Evolutionary conservation across 768 basidiomycete species (phyloP), one percentile per base, ranked within the genome.

Genomic region (Hortiboletus flavorubellus): DNA sequence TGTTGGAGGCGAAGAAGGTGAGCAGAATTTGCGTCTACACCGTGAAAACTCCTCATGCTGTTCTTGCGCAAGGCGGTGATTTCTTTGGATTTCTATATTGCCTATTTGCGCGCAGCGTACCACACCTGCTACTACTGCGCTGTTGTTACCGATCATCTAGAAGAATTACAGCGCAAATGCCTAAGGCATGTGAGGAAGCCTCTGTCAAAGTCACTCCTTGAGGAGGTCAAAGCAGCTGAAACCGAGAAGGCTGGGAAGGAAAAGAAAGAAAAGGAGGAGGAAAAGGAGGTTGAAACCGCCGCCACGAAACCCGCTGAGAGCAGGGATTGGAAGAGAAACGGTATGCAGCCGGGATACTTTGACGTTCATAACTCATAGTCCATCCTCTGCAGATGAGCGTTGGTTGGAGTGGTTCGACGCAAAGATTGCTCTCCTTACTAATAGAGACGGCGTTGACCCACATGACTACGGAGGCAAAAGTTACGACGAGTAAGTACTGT

Each of bases 81-180:
- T 65, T 82, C 89, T 64, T 81, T 98, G 72, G 97, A 99, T 76
- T 77, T 96, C 72, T 93, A 93, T 73, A 78, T 98, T 72, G 87
- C 89, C 49, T 98, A 97, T 75, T 77, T 99, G 68, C 91, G 97
- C 63, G 81, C 85, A 69, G 95, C 91, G 51, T 94, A 89, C 74
- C 82, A 93, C 81, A 86, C 91, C 67, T 97, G 97, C 83, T 99
- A 96, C 76, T 99, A 99, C 76, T 99, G 97, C 80, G 87, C 89
- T 64, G 86, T 92, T 69, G 83, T 91, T 63, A 89, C 87, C 70
- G 89, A 96, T 75, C 93, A 93, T 76, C 75, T 89, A 72, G 97
- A 99, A 76, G 93, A 97, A 78, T 80, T 99, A 65, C 87, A 93
- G 73, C 84, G 93, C 69, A 93, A 93, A 76, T 98, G 96, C 80